phyloP scores from a whole-genome alignment of 345 rosid genomes.

The Sisymbrium irio region DNA sequence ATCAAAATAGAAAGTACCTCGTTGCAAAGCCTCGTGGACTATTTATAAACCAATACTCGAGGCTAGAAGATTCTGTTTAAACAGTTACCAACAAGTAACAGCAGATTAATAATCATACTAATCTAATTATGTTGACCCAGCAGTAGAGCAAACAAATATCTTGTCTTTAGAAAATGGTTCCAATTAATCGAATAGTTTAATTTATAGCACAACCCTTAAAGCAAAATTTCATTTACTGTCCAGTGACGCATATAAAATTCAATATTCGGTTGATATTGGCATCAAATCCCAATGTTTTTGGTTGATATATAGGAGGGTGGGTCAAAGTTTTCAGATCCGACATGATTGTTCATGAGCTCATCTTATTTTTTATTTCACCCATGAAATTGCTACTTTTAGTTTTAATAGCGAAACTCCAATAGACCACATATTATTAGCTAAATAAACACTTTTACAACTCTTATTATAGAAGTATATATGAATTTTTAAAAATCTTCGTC shows the following conservation, averaged over 20 bases:
- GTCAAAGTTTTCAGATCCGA: neutral
- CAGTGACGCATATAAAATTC: neutral
- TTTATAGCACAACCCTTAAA: neutral
- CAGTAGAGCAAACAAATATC: neutral
- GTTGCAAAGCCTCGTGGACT: constrained; percentile 18
- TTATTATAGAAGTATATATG: neutral
- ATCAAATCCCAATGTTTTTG: neutral
- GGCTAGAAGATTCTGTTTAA: constrained; percentile 19
- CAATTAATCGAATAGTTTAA: neutral
- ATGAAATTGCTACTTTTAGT: too few relatives aligned
- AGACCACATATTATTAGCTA: too few relatives aligned
- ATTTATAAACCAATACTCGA: neutral
- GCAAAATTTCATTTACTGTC: neutral
- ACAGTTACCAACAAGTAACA: neutral
- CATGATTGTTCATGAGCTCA: neutral
- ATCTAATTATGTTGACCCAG: neutral
- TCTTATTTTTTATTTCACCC: neutral
- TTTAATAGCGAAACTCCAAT: neutral
- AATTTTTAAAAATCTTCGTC: neutral
- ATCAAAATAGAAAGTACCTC: constrained; percentile 32
- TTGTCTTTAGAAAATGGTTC: neutral
- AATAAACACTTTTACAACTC: neutral
- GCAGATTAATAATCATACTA: neutral
- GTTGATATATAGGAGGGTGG: neutral
- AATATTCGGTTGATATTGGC: neutral